phyloP scores from a whole-genome alignment of 345 rosid species.

The Linum trigynum region DNA sequence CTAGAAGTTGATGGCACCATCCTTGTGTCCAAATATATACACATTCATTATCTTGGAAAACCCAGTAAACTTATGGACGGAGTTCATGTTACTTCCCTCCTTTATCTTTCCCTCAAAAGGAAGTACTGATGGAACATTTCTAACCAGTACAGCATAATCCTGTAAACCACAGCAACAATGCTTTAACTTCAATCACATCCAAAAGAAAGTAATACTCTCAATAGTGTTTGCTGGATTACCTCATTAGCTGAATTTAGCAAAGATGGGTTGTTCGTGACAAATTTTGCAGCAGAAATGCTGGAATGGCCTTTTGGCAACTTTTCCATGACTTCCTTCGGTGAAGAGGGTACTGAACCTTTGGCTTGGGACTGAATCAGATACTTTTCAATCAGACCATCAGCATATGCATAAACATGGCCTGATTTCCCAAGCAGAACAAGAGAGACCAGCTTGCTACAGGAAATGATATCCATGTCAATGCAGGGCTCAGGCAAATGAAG shows the following conservation, averaged over 20 bases:
- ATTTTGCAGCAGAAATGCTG: constrained; percentile 46
- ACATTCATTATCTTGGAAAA: constrained; percentile 65
- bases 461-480: constrained; percentile 56
- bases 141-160: constrained; percentile 53
- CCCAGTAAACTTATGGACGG: constrained; percentile 41
- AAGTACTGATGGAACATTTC: constrained; percentile 45
- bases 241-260: constrained; percentile 41
- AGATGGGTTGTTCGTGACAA: constrained; percentile 39
- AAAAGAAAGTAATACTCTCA: neutral
- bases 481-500: constrained; percentile 71
- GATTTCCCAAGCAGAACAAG: constrained; percentile 72
- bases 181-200: neutral
- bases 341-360: constrained; percentile 50
- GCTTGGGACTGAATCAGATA: constrained; percentile 74
- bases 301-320: constrained; percentile 65
- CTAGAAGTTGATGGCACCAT: constrained; percentile 81
- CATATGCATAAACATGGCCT: constrained; percentile 62
- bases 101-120: constrained; percentile 44
- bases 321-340: constrained; percentile 55
- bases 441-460: constrained; percentile 44
- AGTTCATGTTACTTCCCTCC: constrained; percentile 33
- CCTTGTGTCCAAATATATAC: constrained; percentile 73
- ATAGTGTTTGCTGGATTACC: constrained; percentile 31
- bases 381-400: constrained; percentile 69
- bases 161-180: constrained; percentile 14